Evolutionary conservation across 257 asterid species (phyloP).

Genomic region (Solanum virginianum): DNA sequence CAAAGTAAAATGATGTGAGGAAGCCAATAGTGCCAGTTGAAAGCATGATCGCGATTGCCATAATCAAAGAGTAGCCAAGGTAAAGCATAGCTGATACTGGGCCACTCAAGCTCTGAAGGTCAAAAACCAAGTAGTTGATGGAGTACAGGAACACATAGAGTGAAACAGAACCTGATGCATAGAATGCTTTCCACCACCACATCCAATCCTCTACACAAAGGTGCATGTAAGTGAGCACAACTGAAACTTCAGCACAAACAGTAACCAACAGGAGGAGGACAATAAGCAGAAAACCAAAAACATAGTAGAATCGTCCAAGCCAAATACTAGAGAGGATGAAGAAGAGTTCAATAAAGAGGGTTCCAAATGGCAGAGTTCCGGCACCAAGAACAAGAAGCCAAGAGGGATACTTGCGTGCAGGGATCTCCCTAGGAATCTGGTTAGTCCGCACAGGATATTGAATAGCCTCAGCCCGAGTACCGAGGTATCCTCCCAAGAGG

Average conservation of each 20-base stretch:
- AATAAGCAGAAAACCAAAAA: slow-evolving; percentile 66
- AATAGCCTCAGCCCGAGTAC: slow-evolving; percentile 54
- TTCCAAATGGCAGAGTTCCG: slow-evolving; percentile 86
- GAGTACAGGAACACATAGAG: slow-evolving; percentile 70
- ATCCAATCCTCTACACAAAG: slow-evolving; percentile 87
- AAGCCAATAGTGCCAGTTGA: slow-evolving; percentile 79
- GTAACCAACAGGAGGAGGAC: slow-evolving; percentile 46
- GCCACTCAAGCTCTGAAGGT: slow-evolving; percentile 79
- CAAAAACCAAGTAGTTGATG: slow-evolving; percentile 69
- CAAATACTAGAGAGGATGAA: slow-evolving; percentile 80
- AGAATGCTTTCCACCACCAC: slow-evolving; percentile 99
- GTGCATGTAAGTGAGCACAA: slow-evolving; percentile 82
- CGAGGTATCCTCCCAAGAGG: slow-evolving; percentile 66
- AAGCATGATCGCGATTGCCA: slow-evolving; percentile 72
- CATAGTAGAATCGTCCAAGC: slow-evolving; percentile 79
- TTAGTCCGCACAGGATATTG: slow-evolving; percentile 66
- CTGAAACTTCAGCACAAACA: slow-evolving; percentile 80
- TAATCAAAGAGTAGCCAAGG: slow-evolving; percentile 68
- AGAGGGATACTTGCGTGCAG: slow-evolving; percentile 63
- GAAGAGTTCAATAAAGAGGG: slow-evolving; percentile 82
- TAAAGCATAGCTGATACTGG: slow-evolving; percentile 67
- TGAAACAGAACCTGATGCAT: slow-evolving; percentile 75
- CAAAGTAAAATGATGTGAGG: slow-evolving; percentile 71
- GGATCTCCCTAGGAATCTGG: slow-evolving; percentile 83
- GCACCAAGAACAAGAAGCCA: slow-evolving; percentile 91